Conservation (phyloP, 176 grass and related monocot species). For the Chrysopogon serrulatus region DNA sequence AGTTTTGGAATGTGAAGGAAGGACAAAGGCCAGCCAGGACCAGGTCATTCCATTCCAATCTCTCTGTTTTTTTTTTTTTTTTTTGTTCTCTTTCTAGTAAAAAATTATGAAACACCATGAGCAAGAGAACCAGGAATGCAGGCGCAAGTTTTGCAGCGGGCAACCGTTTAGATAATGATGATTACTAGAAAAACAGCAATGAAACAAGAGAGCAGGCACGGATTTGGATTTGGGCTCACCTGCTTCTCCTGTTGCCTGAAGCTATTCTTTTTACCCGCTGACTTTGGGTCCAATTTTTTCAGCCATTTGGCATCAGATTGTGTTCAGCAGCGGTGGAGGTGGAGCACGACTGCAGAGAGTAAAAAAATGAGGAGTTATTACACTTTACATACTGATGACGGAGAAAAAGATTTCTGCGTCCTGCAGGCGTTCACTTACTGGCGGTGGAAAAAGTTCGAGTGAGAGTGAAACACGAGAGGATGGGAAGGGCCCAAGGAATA, state of each 20-base stretch:
- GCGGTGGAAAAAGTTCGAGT: neutral
- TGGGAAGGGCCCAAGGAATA: neutral
- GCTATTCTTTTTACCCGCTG: neutral
- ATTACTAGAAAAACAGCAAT: conserved; percentile 1
- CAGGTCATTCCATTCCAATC: neutral
- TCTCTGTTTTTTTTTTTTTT: neutral
- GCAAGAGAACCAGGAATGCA: neutral
- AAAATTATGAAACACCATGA: neutral
- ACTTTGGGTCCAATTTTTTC: neutral
- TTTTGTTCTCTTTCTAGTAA: neutral
- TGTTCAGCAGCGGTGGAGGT: neutral
- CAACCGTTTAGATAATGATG: neutral
- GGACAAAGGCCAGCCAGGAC: neutral
- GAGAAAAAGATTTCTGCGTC: neutral
- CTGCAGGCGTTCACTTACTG: neutral
- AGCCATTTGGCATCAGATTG: neutral
- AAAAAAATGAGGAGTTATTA: neutral
- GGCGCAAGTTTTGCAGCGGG: neutral
- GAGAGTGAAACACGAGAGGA: neutral
- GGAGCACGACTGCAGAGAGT: neutral
- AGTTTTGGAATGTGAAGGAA: neutral
- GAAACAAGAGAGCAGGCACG: neutral
- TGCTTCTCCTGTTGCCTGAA: neutral
- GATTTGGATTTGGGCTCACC: neutral
- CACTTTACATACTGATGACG: neutral